Conservation (phyloP, 306 rosid species). For the Biancaea sappan region DNA sequence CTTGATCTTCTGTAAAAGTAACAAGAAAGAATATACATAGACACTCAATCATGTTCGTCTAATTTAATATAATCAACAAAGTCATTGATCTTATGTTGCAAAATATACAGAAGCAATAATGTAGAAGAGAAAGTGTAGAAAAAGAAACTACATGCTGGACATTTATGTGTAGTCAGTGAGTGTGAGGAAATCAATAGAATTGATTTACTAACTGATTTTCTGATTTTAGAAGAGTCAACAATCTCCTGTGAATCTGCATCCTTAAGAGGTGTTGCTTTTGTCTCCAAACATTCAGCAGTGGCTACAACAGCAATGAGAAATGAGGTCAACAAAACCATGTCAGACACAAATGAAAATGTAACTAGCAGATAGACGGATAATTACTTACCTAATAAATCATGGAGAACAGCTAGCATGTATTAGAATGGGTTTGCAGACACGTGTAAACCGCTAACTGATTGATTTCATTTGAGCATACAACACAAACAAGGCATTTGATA, state of each 20-base stretch:
- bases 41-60: background rate
- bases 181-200: conserved; percentile 28
- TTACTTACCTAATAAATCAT: conserved; percentile 12
- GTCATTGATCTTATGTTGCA: background rate
- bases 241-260: conserved; percentile 47
- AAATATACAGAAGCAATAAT: background rate
- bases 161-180: background rate
- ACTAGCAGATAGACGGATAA: background rate
- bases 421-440: conserved; percentile 12
- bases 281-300: conserved; percentile 44
- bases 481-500: conserved; percentile 1
- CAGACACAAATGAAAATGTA: conserved; percentile 34
- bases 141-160: background rate
- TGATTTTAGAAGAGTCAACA: conserved; percentile 56
- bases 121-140: background rate
- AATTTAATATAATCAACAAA: background rate
- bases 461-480: conserved; percentile 11
- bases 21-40: background rate
- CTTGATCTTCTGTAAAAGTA: too few relatives aligned
- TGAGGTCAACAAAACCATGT: conserved; percentile 33
- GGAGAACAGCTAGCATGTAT: conserved; percentile 2
- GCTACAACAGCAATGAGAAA: conserved; percentile 52
- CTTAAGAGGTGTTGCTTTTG: conserved; percentile 42
- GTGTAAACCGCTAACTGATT: background rate
- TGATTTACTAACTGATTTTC: conserved; percentile 61